Percentiles rank a stretch among this genome's conserved stretches.
Conservation (phyloP, 1,284 basidiomycete species). For the Ceratobasidium sp. region DNA sequence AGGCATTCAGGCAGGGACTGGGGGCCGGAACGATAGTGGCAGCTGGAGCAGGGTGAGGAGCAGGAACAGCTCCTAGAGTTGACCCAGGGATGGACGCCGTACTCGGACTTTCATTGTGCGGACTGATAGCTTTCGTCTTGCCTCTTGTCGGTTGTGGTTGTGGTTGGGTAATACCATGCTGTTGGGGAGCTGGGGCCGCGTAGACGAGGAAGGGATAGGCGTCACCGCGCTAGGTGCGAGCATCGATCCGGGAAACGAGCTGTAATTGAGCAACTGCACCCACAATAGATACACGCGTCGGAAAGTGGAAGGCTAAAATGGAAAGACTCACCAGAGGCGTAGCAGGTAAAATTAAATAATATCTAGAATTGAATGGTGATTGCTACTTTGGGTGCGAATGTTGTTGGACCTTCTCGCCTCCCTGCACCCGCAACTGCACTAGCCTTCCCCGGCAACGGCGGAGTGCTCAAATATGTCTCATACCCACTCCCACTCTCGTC, state of each 20-base stretch:
- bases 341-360: conserved; percentile 33
- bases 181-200: not conserved
- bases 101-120: no score
- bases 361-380: no score
- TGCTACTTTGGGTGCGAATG: not conserved
- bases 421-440: no score
- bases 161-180: no score
- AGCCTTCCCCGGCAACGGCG: not conserved
- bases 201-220: not conserved
- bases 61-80: not conserved
- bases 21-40: not conserved
- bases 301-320: no score
- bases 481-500: no score
- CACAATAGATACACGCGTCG: not conserved
- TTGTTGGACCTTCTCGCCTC: no score
- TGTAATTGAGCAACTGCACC: conserved; percentile 10
- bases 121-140: no score
- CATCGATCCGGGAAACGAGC: conserved; percentile 15
- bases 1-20: no score
- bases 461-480: no score
- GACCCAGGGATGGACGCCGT: not conserved
- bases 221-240: not conserved
- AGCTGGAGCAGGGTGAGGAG: no score
- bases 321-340: conserved; percentile 18
- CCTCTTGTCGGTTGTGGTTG: no score